phyloP scores from a whole-genome alignment of 257 asterid genomes.

The Petunia secreta region DNA sequence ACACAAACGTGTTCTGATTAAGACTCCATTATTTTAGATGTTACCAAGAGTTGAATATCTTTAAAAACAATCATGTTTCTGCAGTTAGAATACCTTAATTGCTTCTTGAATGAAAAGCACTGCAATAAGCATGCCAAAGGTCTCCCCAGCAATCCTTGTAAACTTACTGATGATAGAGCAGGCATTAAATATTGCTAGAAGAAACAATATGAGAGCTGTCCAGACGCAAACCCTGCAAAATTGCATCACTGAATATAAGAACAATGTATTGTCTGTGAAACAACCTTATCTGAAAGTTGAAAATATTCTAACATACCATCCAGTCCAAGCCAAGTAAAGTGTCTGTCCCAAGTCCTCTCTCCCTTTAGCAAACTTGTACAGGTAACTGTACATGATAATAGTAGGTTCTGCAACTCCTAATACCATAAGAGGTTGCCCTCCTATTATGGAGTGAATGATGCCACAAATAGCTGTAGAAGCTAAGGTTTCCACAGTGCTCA shows the following conservation, averaged over 20 bases:
- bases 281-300: neutral
- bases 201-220: conserved; percentile 28
- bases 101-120: conserved; percentile 33
- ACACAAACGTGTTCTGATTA: neutral
- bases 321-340: conserved; percentile 31
- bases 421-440: conserved; percentile 31
- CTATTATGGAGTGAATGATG: conserved; percentile 27
- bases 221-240: conserved; percentile 32
- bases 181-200: conserved; percentile 27
- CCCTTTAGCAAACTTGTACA: conserved; percentile 29
- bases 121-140: conserved; percentile 26
- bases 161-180: conserved; percentile 30
- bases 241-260: neutral
- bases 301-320: conserved; percentile 25
- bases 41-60: neutral
- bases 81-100: conserved; percentile 11
- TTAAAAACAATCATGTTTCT: neutral
- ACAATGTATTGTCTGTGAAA: neutral
- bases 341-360: conserved; percentile 27
- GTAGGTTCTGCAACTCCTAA: conserved; percentile 35
- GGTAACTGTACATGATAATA: conserved; percentile 29
- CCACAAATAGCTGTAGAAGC: conserved; percentile 35
- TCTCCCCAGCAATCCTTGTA: conserved; percentile 31
- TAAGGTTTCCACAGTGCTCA: conserved; percentile 32
- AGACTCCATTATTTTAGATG: neutral